A percentile compares a stretch with the other conserved stretches of the same genome.
Conservation (phyloP, 2,329 filamentous ascomycete genomes). For the Pestalotiopsis sp. region DNA sequence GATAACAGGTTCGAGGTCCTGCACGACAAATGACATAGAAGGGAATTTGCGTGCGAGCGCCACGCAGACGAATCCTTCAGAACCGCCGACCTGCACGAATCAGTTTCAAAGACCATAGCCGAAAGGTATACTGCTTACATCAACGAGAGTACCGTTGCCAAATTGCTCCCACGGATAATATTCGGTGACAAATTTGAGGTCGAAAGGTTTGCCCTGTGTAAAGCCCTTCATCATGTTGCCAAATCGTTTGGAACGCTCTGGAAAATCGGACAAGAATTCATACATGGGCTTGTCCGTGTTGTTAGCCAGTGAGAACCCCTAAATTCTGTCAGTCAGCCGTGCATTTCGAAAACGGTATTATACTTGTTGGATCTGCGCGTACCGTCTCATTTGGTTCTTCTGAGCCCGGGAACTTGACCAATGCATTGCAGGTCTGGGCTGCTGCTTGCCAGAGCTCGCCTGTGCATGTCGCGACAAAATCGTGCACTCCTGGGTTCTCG, state of each 20-base stretch:
- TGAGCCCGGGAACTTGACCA: slow-evolving; percentile 49
- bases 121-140: background rate
- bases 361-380: background rate
- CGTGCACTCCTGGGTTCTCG: slow-evolving; percentile 46
- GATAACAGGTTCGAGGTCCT: slow-evolving; percentile 54
- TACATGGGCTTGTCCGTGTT: slow-evolving; percentile 57
- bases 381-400: slow-evolving; percentile 46
- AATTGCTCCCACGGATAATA: slow-evolving; percentile 56
- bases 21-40: slow-evolving; percentile 46
- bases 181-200: slow-evolving; percentile 53
- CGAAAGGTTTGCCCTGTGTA: slow-evolving; percentile 59
- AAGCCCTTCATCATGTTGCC: slow-evolving; percentile 58
- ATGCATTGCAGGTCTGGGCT: slow-evolving; percentile 46
- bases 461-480: slow-evolving; percentile 58
- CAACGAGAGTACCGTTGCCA: slow-evolving; percentile 47
- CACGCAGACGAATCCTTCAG: slow-evolving; percentile 58
- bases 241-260: slow-evolving; percentile 51
- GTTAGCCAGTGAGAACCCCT: slow-evolving; percentile 54
- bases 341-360: no score
- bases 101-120: no score
- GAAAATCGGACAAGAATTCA: slow-evolving; percentile 52
- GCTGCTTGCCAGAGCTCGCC: slow-evolving; percentile 57
- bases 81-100: slow-evolving; percentile 58
- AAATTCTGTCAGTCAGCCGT: no score
- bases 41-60: slow-evolving; percentile 54